Evolutionary conservation across 2,329 filamentous ascomycete genomes (phyloP), one percentile per base, ranked within the genome.

Genomic region (Venturia asperata): DNA sequence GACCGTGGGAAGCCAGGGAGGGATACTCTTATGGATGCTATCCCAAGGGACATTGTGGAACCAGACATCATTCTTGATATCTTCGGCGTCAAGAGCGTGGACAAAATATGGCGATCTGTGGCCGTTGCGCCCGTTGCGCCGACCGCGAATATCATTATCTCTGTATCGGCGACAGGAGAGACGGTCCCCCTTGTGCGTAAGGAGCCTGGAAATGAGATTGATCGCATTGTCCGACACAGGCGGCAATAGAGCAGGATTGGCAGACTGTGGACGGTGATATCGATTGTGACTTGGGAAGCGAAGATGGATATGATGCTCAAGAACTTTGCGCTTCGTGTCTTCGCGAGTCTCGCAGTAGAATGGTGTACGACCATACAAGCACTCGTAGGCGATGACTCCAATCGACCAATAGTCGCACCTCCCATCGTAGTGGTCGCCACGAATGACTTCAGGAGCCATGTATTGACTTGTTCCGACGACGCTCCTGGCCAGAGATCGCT

Each of bases 391-490:
- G 72, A 97, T 97, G 72, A 97, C 87, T 64, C 92, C 93, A 70
- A 97, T 85, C 77, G 92, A 97, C 93, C 90, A 97, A 91, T 85
- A 97, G 77, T 97, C 93, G 77, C 93, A 97, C 72, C 93, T 84
- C 39, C 90, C 93, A 76, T 97, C 94, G 74, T 97, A 97, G 45
- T 83, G 78, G 61, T 91, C 84, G 37, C 92, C 91, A 69, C 84
- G 81, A 66, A 97, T 87, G 21, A 97, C 90, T 78, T 97, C 94
- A 1, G 93, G 93, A 0, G 94, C 93, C 94, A 97, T 97, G 78
- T 97, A 97, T 73, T 97, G 93, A 74, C 92, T 96, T 2, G 94
- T 97, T 2, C 93, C 93, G 13, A 97, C 93, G 0, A 96, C 87
- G 58, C 92, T 96, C 69, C 87, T 85, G 1, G 93, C 93, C 42